A percentile compares a stretch with the other conserved stretches of the same genome.
These are phyloP conservation scores for Penicillium angulare DNA, from an alignment of 495 filamentous ascomycete genomes.

Conservation along the genomic window DNA sequence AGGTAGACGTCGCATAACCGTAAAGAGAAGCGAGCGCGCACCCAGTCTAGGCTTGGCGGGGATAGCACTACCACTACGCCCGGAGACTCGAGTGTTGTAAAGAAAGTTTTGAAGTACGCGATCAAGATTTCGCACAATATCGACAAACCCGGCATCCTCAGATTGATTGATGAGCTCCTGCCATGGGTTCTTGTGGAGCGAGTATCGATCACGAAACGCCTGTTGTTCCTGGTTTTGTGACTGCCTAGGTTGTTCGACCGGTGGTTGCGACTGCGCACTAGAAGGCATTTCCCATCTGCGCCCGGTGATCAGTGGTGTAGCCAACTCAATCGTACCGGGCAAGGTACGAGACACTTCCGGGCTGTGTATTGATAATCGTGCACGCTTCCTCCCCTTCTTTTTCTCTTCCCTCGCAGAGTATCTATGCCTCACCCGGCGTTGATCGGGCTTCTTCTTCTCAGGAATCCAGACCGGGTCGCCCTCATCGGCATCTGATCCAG, in stretches of 20 bases:
- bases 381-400: slow-evolving; percentile 22
- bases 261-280: slow-evolving; percentile 14
- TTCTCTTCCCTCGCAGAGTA: slow-evolving; percentile 35
- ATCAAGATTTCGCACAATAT: slow-evolving; percentile 40
- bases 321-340: slow-evolving; percentile 47
- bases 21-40: slow-evolving; percentile 62
- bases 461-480: slow-evolving; percentile 48
- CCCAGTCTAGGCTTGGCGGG: slow-evolving; percentile 10
- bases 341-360: slow-evolving; percentile 38
- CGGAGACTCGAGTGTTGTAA: slow-evolving; percentile 27
- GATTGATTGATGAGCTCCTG: slow-evolving; percentile 37
- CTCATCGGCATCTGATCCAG: slow-evolving; percentile 38
- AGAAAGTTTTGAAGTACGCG: slow-evolving; percentile 40
- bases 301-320: slow-evolving; percentile 46
- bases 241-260: background rate
- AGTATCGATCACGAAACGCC: slow-evolving; percentile 20
- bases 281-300: slow-evolving; percentile 24
- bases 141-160: slow-evolving; percentile 33
- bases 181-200: slow-evolving; percentile 39
- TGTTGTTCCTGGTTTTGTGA: background rate
- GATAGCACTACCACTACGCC: background rate
- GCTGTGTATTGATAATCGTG: slow-evolving; percentile 35
- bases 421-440: slow-evolving; percentile 37
- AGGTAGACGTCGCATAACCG: slow-evolving; percentile 61
- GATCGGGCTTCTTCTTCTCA: slow-evolving; percentile 29